These are phyloP conservation scores for Boletus vinaceobasis DNA, from an alignment of 768 basidiomycete genomes.

Conservation along the genomic window DNA sequence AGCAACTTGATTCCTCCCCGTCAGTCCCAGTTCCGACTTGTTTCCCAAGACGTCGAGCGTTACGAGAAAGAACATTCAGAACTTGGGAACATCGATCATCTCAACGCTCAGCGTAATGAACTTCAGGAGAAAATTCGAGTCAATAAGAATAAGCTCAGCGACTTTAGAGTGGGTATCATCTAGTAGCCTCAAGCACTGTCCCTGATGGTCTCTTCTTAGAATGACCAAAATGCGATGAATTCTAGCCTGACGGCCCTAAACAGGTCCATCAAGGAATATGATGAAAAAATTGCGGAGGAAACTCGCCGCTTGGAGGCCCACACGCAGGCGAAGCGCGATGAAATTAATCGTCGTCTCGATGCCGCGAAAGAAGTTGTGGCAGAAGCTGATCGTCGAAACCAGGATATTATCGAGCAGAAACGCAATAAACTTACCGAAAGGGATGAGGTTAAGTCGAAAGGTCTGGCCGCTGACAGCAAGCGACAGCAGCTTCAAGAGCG, in stretches of 20 bases:
- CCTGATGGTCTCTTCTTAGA: constrained; percentile 32
- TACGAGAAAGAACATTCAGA: constrained; percentile 39
- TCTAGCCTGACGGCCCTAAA: constrained; percentile 34
- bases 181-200: background rate
- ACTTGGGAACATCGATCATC: constrained; percentile 46
- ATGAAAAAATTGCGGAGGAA: constrained; percentile 52
- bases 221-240: constrained; percentile 51
- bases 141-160: constrained; percentile 43
- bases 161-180: constrained; percentile 41
- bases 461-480: constrained; percentile 35
- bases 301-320: constrained; percentile 49
- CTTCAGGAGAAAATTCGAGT: constrained; percentile 40
- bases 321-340: constrained; percentile 61
- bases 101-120: constrained; percentile 37
- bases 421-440: constrained; percentile 28
- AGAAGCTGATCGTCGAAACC: constrained; percentile 35
- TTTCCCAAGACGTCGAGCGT: constrained; percentile 34
- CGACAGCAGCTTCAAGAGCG: constrained; percentile 33
- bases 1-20: background rate
- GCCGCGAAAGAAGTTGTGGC: constrained; percentile 39
- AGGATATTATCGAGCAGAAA: constrained; percentile 33
- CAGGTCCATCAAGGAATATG: constrained; percentile 33
- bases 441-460: constrained; percentile 34
- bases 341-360: constrained; percentile 50
- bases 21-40: constrained; percentile 34